Evolutionary conservation across 1,139 yeast species (phyloP), one percentile per base, ranked within the genome.

Genomic region (Geotrichum citri-aurantii): DNA sequence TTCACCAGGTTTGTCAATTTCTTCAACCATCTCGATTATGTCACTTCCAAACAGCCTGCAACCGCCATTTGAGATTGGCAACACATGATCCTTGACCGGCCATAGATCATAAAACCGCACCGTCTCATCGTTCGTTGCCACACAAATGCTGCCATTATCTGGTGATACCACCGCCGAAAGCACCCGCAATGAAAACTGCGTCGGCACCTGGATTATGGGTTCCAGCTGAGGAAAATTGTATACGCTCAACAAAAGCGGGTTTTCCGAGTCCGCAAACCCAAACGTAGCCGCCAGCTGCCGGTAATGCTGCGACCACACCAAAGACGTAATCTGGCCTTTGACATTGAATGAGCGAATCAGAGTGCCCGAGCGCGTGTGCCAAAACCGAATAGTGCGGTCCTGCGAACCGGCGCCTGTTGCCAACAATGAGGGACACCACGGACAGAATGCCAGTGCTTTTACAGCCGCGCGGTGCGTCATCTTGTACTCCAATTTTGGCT

Each of bases 321-420:
- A 71, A 0, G 90, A 81, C 0, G 95, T 86, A 7, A 88, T 77
- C 68, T 88, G 95, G 0, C 86, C 84, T 27, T 77, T 75, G 0
- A 90, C 83, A 57, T 76, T 73, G 46, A 75, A 69, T 37, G 81
- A 75, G 8, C 77, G 74, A 37, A 88, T 71, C 47, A 86, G 69
- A 0, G 91, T 85, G 0, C 95, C 95, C 0, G 89, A 77, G 1
- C 73, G 73, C 0, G 90, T 78, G 70, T 88, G 93, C 95, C 95
- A 88, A 68, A 86, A 86, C 58, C 66, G 50, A 14, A 77, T 74
- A 26, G 77, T 77, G 75, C 87, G 78, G 69, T 88, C 95, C 58
- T 85, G 82, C 27, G 88, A 83, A 0, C 95, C 95, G 23, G 92
- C 95, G 0, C 95, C 95, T 0, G 95, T 87, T 8, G 90, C 95